phyloP scores from a whole-genome alignment of 2,329 filamentous ascomycete genomes.

The Fusarium odoratissimum region DNA sequence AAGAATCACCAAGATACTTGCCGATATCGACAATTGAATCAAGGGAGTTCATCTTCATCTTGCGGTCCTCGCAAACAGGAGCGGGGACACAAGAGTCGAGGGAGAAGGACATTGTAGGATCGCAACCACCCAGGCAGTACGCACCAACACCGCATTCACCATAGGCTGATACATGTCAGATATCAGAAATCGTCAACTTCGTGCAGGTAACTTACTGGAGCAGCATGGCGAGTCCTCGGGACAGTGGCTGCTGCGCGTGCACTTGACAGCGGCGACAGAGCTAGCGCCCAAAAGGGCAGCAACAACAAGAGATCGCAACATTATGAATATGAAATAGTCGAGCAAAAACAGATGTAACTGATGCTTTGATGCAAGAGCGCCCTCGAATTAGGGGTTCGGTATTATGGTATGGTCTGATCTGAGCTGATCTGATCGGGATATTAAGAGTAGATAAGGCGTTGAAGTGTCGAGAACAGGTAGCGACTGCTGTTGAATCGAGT shows the following conservation, averaged over 20 bases:
- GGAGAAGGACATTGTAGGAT: slow-evolving; percentile 84
- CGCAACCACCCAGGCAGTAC: slow-evolving; percentile 95
- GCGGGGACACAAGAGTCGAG: slow-evolving; percentile 87
- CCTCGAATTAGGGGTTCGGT: slow-evolving; percentile 10
- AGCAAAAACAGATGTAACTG: slow-evolving; percentile 12
- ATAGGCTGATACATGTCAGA: slow-evolving; percentile 72
- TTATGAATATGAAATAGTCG: slow-evolving; percentile 38
- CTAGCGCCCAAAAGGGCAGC: slow-evolving; percentile 49
- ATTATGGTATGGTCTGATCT: slow-evolving; percentile 11
- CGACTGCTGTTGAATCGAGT: slow-evolving; percentile 21
- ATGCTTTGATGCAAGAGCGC: slow-evolving; percentile 9
- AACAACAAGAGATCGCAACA: slow-evolving; percentile 49
- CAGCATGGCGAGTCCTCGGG: slow-evolving; percentile 80
- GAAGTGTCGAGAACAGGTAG: slow-evolving; percentile 6
- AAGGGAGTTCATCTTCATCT: slow-evolving; percentile 78
- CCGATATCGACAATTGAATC: slow-evolving; percentile 76
- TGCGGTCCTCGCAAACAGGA: slow-evolving; percentile 81
- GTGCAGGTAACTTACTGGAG: slow-evolving; percentile 69
- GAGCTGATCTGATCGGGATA: background rate
- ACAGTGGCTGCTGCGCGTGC: slow-evolving; percentile 69
- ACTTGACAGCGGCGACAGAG: slow-evolving; percentile 52
- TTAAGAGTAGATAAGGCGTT: slow-evolving; percentile 18
- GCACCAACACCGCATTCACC: slow-evolving; percentile 93
- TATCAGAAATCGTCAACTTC: background rate
- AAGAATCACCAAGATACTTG: slow-evolving; percentile 87